These are phyloP conservation scores for Metroxylon sagu DNA, from an alignment of 176 grass and related monocot species.

Conservation along the genomic window DNA sequence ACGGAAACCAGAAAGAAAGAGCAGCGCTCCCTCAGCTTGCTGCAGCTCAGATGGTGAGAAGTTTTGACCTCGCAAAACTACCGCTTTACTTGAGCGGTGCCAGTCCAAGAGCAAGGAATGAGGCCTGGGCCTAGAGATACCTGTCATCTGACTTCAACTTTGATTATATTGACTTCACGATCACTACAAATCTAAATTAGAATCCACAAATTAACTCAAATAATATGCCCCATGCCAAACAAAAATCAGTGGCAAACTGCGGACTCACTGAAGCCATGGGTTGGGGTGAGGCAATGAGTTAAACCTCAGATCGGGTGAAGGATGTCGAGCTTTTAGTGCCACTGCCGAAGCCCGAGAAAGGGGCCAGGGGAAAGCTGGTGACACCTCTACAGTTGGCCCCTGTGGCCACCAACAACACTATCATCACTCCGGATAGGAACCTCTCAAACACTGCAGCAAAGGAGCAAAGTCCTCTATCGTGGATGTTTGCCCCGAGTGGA, in stretches of 20 bases:
- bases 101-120: too few relatives aligned
- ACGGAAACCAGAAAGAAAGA: too few relatives aligned
- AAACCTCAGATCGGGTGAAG: slow-evolving; percentile 73
- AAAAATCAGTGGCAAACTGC: neutral
- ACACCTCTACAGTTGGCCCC: slow-evolving; percentile 74
- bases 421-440: slow-evolving; percentile 36
- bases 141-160: too few relatives aligned
- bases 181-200: too few relatives aligned
- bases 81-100: too few relatives aligned
- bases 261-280: slow-evolving; percentile 52
- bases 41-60: too few relatives aligned
- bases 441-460: slow-evolving; percentile 61
- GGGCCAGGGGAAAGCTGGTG: slow-evolving; percentile 79
- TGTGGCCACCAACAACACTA: slow-evolving; percentile 46
- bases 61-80: too few relatives aligned
- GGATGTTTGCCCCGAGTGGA: too few relatives aligned
- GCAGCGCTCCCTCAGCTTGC: too few relatives aligned
- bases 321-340: slow-evolving; percentile 64
- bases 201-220: too few relatives aligned
- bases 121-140: too few relatives aligned
- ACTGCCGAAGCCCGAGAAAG: slow-evolving; percentile 54
- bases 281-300: slow-evolving; percentile 68
- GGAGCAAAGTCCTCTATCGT: neutral
- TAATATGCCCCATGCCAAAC: neutral
- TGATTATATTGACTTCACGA: too few relatives aligned